Conservation (phyloP, 371 early-diverging fungal genomes). For the Mortierella sp. region DNA sequence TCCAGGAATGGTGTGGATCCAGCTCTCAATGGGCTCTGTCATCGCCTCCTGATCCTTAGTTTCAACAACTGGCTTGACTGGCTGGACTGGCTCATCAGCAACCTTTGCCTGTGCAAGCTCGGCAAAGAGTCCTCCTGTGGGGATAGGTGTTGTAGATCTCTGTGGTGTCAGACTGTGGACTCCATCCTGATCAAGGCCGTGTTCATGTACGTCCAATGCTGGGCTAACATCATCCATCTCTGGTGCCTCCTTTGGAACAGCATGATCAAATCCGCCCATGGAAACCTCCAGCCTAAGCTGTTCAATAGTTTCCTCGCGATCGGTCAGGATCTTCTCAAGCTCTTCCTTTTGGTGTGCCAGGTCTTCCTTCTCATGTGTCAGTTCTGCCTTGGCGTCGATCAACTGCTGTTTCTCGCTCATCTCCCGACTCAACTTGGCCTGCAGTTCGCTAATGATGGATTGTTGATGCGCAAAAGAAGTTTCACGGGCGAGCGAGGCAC, state of each 20-base stretch:
- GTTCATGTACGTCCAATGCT: background rate
- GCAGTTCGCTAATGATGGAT: slow-evolving; percentile 50
- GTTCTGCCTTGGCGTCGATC: slow-evolving; percentile 22
- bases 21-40: slow-evolving; percentile 53
- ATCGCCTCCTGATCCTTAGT: slow-evolving; percentile 48
- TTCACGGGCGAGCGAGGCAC: slow-evolving; percentile 53
- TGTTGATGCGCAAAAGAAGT: slow-evolving; percentile 51
- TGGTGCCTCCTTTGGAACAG: background rate
- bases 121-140: slow-evolving; percentile 46
- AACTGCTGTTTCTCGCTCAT: slow-evolving; percentile 39
- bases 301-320: slow-evolving; percentile 69
- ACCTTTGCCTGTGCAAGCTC: slow-evolving; percentile 44
- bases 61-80: slow-evolving; percentile 20
- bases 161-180: background rate
- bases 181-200: background rate
- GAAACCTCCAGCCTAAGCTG: slow-evolving; percentile 63
- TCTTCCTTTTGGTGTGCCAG: slow-evolving; percentile 37
- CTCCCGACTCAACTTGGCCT: slow-evolving; percentile 39
- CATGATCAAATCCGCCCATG: slow-evolving; percentile 13
- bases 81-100: slow-evolving; percentile 3
- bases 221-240: background rate
- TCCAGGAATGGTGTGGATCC: slow-evolving; percentile 50
- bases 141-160: slow-evolving; percentile 17
- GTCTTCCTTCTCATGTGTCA: slow-evolving; percentile 28
- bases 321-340: slow-evolving; percentile 64